Evolutionary conservation across 257 asterid species (phyloP).

Genomic region (Nicotiana benthamiana): DNA sequence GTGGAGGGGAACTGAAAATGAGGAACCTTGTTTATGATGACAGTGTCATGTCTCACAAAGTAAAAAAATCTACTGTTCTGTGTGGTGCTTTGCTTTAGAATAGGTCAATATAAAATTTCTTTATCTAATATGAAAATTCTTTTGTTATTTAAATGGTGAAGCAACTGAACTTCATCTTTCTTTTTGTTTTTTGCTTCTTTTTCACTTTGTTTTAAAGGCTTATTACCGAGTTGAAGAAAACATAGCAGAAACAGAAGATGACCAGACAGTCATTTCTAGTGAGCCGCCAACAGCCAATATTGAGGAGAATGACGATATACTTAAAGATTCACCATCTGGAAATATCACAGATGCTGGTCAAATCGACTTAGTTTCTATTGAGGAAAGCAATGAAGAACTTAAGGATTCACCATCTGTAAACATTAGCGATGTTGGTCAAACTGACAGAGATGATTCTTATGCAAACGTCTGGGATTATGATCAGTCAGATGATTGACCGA

Average conservation of each 20-base stretch:
- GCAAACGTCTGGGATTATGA: neutral
- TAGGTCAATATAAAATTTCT: neutral
- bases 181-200: neutral
- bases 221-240: constrained; percentile 63
- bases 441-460: neutral
- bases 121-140: neutral
- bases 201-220: constrained; percentile 36
- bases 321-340: constrained; percentile 8
- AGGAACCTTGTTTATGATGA: neutral
- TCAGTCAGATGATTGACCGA: neutral
- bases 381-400: neutral
- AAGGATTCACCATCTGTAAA: neutral
- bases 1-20: no score
- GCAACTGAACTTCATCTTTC: neutral
- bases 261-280: constrained; percentile 2
- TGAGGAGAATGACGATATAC: neutral
- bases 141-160: neutral
- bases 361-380: neutral
- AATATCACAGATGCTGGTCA: neutral
- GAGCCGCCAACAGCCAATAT: constrained; percentile 7
- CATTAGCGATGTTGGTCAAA: neutral
- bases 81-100: neutral
- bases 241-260: constrained; percentile 14
- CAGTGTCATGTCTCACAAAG: neutral
- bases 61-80: neutral